phyloP scores from a whole-genome alignment of 345 rosid genomes.

The Orychophragmus violaceus region DNA sequence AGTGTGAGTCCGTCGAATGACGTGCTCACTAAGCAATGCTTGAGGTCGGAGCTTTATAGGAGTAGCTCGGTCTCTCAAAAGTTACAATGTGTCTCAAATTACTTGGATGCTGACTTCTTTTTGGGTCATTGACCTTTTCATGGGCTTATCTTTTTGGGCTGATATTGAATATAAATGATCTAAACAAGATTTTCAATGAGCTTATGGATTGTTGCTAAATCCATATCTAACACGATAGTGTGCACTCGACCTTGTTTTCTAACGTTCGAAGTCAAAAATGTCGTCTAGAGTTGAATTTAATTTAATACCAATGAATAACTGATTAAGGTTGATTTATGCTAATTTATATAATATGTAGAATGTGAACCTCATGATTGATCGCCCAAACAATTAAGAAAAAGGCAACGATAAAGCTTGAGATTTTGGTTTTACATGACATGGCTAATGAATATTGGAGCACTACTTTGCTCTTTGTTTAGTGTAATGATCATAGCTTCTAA shows the following conservation, averaged over 20 bases:
- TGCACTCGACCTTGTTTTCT: not conserved
- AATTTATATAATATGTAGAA: not conserved
- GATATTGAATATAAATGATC: too few species aligned
- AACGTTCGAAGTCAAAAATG: conserved; percentile 26
- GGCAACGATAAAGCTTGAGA: conserved; percentile 1
- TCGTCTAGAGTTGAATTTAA: conserved; percentile 26
- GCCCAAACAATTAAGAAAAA: not conserved
- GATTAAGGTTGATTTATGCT: conserved; percentile 5
- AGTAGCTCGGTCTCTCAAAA: too few species aligned
- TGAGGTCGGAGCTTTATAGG: too few species aligned
- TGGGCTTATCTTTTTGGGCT: too few species aligned
- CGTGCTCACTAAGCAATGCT: too few species aligned
- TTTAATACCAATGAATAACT: not conserved
- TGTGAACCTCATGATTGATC: conserved; percentile 3
- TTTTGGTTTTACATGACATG: conserved; percentile 18
- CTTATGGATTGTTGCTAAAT: too few species aligned
- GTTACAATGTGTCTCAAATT: too few species aligned
- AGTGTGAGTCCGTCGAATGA: too few species aligned
- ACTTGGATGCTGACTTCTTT: too few species aligned
- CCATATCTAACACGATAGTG: too few species aligned
- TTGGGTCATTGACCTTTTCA: too few species aligned
- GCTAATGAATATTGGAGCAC: conserved; percentile 17
- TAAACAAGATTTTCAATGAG: too few species aligned
- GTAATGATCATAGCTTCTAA: conserved; percentile 24
- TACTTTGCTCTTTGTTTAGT: conserved; percentile 20